Conservation (phyloP, 371 early-diverging fungal species). For the Dinochytrium kinnereticum region DNA sequence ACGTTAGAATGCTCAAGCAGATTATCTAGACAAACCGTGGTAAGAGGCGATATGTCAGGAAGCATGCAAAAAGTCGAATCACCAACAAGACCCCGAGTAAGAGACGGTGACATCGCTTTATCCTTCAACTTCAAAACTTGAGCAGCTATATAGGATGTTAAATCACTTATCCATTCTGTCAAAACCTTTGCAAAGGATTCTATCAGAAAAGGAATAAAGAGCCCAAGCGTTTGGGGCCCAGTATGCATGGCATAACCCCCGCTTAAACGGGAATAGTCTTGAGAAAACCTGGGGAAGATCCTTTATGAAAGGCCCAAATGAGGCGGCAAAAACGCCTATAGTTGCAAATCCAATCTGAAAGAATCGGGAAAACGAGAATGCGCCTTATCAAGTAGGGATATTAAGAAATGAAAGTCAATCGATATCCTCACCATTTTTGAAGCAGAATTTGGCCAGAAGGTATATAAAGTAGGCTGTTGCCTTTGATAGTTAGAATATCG, state of each 20-base stretch:
- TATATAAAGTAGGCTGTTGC: slow-evolving; percentile 95
- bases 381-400: neutral
- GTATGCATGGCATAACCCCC: slow-evolving; percentile 94
- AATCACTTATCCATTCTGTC: slow-evolving; percentile 1
- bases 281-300: slow-evolving; percentile 71
- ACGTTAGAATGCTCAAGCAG: neutral
- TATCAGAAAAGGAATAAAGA: slow-evolving; percentile 84
- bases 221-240: slow-evolving; percentile 99
- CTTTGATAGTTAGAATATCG: slow-evolving; percentile 34
- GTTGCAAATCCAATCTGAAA: slow-evolving; percentile 70
- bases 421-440: slow-evolving; percentile 30
- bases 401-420: slow-evolving; percentile 5
- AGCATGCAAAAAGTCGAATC: slow-evolving; percentile 84
- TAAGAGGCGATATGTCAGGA: slow-evolving; percentile 72
- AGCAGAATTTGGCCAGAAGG: slow-evolving; percentile 84
- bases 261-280: slow-evolving; percentile 95
- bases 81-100: slow-evolving; percentile 93
- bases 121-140: neutral
- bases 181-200: slow-evolving; percentile 62
- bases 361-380: slow-evolving; percentile 50
- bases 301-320: slow-evolving; percentile 81
- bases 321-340: slow-evolving; percentile 69
- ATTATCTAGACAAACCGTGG: slow-evolving; percentile 67
- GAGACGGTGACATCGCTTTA: slow-evolving; percentile 54
- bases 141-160: neutral